A percentile compares a stretch with the other conserved stretches of the same genome.
phyloP scores from a whole-genome alignment of 495 filamentous ascomycete genomes.

The Hyaloscypha variabilis region DNA sequence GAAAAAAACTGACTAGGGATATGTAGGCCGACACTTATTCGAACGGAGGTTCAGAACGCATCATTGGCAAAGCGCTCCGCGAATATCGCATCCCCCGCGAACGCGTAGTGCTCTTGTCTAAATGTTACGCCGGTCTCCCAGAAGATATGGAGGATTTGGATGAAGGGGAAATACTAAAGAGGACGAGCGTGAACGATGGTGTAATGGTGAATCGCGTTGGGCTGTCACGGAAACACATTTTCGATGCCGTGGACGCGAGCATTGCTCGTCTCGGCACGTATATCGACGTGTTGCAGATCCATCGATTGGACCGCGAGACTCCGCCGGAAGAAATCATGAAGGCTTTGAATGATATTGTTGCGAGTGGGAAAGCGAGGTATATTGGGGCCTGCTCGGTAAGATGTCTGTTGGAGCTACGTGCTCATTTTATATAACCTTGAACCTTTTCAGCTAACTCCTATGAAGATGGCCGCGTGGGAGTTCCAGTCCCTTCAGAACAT shows the following conservation, averaged over 20 bases:
- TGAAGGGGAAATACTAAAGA: constrained; percentile 28
- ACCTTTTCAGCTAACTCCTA: background rate
- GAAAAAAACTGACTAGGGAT: background rate
- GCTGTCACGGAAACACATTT: constrained; percentile 59
- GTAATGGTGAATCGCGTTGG: constrained; percentile 38
- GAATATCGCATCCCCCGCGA: constrained; percentile 74
- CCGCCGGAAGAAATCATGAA: constrained; percentile 65
- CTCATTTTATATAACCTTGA: background rate
- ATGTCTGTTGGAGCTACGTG: background rate
- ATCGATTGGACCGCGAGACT: constrained; percentile 54
- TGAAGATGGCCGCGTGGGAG: constrained; percentile 59
- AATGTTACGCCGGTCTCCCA: constrained; percentile 48
- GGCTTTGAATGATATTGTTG: constrained; percentile 61
- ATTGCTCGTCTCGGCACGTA: constrained; percentile 61
- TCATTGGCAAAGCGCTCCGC: constrained; percentile 76
- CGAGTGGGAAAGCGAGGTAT: constrained; percentile 60
- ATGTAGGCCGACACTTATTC: constrained; percentile 60
- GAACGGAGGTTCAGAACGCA: constrained; percentile 67
- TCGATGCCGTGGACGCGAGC: constrained; percentile 63
- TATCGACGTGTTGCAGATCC: constrained; percentile 69
- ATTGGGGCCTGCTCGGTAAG: constrained; percentile 53
- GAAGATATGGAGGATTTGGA: constrained; percentile 69
- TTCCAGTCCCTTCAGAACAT: constrained; percentile 51
- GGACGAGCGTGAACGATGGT: constrained; percentile 32
- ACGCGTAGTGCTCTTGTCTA: constrained; percentile 61